Evolutionary conservation across 1,284 basidiomycete genomes (phyloP).

Genomic region (Rhodotorula sp.): DNA sequence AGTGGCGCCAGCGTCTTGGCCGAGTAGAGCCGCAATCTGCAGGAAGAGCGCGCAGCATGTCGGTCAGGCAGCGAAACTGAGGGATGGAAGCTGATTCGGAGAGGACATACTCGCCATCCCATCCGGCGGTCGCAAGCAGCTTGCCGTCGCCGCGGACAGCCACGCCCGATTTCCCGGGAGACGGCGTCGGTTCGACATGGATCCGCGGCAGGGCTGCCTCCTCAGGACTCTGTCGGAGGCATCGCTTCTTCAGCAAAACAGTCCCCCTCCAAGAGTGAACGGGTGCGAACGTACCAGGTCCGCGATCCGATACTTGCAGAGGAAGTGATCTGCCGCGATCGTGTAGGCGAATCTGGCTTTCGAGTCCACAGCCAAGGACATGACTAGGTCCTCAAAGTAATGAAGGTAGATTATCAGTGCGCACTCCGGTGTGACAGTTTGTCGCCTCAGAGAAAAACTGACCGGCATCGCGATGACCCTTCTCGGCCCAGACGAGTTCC

Average conservation of each 20-base stretch:
- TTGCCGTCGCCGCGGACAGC: constrained; percentile 32
- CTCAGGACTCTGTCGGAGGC: constrained; percentile 10
- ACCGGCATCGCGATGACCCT: constrained; percentile 43
- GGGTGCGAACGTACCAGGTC: constrained; percentile 2
- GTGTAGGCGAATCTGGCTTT: constrained; percentile 30
- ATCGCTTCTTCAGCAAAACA: background rate
- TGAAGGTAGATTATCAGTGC: background rate
- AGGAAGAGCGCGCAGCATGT: too few relatives aligned
- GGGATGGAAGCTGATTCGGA: background rate
- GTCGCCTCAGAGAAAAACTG: background rate
- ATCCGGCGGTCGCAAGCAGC: constrained; percentile 42
- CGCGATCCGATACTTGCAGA: constrained; percentile 35
- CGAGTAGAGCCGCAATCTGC: constrained; percentile 39
- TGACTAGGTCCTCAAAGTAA: constrained; percentile 19
- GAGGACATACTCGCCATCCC: constrained; percentile 42
- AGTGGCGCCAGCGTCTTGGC: constrained; percentile 40
- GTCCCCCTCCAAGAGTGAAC: too few relatives aligned
- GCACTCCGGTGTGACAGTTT: background rate
- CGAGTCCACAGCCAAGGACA: constrained; percentile 31
- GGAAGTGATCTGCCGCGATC: constrained; percentile 40
- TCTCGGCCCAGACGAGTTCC: constrained; percentile 35
- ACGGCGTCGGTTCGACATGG: constrained; percentile 11
- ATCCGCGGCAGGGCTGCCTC: background rate
- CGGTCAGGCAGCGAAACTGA: too few relatives aligned
- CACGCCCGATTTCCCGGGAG: constrained; percentile 32